Conservation (phyloP, 1,139 yeast species). For the Nakaseomyces bracarensis region DNA sequence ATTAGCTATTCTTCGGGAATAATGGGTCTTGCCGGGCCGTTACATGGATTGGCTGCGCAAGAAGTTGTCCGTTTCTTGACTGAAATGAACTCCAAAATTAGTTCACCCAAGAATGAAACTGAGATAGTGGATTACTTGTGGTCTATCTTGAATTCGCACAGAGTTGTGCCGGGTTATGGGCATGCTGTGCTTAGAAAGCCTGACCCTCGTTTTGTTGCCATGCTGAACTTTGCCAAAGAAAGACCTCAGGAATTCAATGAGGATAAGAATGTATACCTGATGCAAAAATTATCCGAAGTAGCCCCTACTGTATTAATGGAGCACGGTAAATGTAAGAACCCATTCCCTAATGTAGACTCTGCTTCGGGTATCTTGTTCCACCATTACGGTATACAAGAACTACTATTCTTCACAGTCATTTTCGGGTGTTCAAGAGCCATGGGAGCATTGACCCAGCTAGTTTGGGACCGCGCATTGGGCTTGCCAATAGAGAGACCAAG, state of each 20-base stretch:
- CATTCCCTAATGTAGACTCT: slow-evolving; percentile 57
- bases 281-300: slow-evolving; percentile 34
- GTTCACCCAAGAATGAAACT: slow-evolving; percentile 63
- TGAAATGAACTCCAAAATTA: slow-evolving; percentile 67
- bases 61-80: slow-evolving; percentile 92
- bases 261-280: slow-evolving; percentile 32
- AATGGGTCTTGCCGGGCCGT: slow-evolving; percentile 96
- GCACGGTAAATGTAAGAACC: slow-evolving; percentile 59
- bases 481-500: slow-evolving; percentile 59
- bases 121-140: slow-evolving; percentile 83
- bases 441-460: slow-evolving; percentile 50
- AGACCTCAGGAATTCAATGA: slow-evolving; percentile 29
- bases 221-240: slow-evolving; percentile 32
- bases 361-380: slow-evolving; percentile 50
- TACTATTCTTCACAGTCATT: slow-evolving; percentile 49
- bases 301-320: slow-evolving; percentile 48
- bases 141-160: slow-evolving; percentile 84
- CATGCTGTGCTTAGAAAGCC: slow-evolving; percentile 96
- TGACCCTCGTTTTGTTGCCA: slow-evolving; percentile 54
- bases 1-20: slow-evolving; percentile 90
- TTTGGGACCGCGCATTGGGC: slow-evolving; percentile 53
- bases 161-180: slow-evolving; percentile 97
- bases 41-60: slow-evolving; percentile 97
- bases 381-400: slow-evolving; percentile 50
- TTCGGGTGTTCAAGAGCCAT: slow-evolving; percentile 53